Percentiles rank a stretch among this genome's conserved stretches.
These are phyloP conservation scores for Chenopodium berlandieri DNA, from an alignment of 148 eudicot genomes.

Conservation along the genomic window DNA sequence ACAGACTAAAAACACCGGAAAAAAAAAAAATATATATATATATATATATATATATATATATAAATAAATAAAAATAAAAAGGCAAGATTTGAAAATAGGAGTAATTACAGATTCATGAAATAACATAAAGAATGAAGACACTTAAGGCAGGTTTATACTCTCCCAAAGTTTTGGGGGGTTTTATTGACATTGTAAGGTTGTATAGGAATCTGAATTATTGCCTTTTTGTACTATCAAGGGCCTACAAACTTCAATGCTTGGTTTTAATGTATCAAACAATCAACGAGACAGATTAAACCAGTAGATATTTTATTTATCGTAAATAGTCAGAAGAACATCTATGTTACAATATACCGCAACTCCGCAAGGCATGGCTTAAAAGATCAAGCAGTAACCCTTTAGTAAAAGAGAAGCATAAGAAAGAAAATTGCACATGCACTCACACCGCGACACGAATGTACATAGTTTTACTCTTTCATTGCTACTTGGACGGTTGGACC, in stretches of 20 bases:
- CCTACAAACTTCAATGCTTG: slow-evolving; percentile 14
- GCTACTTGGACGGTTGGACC: too few species aligned
- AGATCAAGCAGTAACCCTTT: background rate
- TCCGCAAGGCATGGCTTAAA: background rate
- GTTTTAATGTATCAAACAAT: background rate
- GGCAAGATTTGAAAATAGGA: background rate
- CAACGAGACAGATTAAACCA: too few species aligned
- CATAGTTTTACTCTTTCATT: background rate
- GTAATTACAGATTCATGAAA: background rate
- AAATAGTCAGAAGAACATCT: background rate
- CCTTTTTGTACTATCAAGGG: slow-evolving; percentile 1
- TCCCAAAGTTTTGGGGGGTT: background rate
- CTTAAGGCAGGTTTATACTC: background rate
- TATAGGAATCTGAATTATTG: slow-evolving; percentile 25
- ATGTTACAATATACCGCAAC: background rate
- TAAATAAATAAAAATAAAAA: too few species aligned
- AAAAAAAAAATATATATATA: too few species aligned
- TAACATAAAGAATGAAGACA: background rate
- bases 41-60: too few species aligned
- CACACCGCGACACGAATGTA: background rate
- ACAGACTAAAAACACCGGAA: background rate
- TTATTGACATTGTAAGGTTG: background rate
- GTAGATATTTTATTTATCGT: background rate
- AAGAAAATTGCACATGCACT: background rate
- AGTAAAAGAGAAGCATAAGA: background rate